Conservation (phyloP, 192 early-diverging fungal genomes). For the Coemansia sp. region DNA sequence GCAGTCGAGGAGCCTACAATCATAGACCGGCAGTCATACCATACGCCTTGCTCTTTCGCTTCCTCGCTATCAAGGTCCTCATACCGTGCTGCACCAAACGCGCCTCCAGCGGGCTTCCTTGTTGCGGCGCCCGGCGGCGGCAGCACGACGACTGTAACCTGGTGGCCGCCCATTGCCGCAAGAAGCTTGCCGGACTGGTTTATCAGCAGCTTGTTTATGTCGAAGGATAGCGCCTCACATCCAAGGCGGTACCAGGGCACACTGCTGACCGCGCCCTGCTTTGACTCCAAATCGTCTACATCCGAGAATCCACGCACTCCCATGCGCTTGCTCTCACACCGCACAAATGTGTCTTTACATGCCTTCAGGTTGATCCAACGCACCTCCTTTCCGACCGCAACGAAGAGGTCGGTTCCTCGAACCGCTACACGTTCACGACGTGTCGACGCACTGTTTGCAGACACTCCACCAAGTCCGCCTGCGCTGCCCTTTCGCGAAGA, state of each 20-base stretch:
- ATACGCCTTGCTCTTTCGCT: slow-evolving; percentile 5
- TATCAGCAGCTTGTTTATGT: slow-evolving; percentile 57
- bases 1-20: slow-evolving; percentile 16
- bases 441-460: slow-evolving; percentile 1
- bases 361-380: slow-evolving; percentile 62
- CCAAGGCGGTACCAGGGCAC: slow-evolving; percentile 47
- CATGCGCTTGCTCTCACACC: slow-evolving; percentile 36
- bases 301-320: slow-evolving; percentile 12
- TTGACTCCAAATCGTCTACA: slow-evolving; percentile 5
- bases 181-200: slow-evolving; percentile 63
- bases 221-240: slow-evolving; percentile 54
- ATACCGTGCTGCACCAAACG: slow-evolving; percentile 33
- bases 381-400: slow-evolving; percentile 59
- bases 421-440: slow-evolving; percentile 33
- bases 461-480: background rate
- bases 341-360: slow-evolving; percentile 62
- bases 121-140: slow-evolving; percentile 49
- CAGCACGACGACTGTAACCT: slow-evolving; percentile 61
- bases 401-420: slow-evolving; percentile 61
- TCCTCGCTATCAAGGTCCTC: slow-evolving; percentile 16
- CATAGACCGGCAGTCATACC: slow-evolving; percentile 46
- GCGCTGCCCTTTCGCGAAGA: background rate
- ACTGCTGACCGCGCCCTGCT: slow-evolving; percentile 27
- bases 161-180: slow-evolving; percentile 59
- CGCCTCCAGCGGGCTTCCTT: slow-evolving; percentile 22